Evolutionary conservation across 805 yeast genomes (phyloP).

Genomic region (Metschnikowia aberdeeniae): DNA sequence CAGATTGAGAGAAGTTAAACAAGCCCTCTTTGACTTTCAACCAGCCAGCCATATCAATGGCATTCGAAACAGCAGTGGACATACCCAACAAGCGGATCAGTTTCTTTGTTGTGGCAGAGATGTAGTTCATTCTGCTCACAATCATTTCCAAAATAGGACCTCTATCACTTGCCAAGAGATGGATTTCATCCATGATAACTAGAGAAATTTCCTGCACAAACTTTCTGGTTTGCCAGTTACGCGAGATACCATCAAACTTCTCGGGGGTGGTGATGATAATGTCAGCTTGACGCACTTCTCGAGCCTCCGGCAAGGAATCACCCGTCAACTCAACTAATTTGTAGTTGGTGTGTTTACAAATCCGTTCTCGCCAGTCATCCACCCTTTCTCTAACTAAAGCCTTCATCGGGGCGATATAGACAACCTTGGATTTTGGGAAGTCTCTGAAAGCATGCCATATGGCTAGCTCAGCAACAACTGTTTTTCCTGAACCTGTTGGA

Average conservation of each 20-base stretch:
- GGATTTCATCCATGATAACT: constrained; percentile 84
- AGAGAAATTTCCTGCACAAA: constrained; percentile 72
- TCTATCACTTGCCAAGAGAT: constrained; percentile 76
- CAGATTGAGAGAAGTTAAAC: constrained; percentile 77
- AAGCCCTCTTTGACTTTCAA: constrained; percentile 68
- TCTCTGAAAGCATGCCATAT: constrained; percentile 93
- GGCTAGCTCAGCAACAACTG: constrained; percentile 94
- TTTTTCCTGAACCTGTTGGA: constrained; percentile 98
- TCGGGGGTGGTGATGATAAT: constrained; percentile 82
- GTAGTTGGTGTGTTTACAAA: constrained; percentile 43
- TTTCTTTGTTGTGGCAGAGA: constrained; percentile 54
- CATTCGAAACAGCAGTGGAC: constrained; percentile 85
- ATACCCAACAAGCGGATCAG: constrained; percentile 68
- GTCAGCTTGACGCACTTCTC: constrained; percentile 63
- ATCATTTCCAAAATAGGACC: constrained; percentile 87
- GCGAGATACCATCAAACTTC: constrained; percentile 82
- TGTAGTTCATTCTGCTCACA: constrained; percentile 81
- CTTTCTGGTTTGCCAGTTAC: constrained; percentile 77
- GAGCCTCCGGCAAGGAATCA: constrained; percentile 71
- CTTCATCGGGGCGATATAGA: constrained; percentile 87
- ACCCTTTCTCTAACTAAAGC: constrained; percentile 82
- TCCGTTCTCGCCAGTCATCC: constrained; percentile 67
- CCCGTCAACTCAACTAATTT: constrained; percentile 77
- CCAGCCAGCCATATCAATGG: constrained; percentile 85
- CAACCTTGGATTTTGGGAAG: constrained; percentile 74